Percentiles rank a stretch among this genome's conserved stretches.
phyloP scores from a whole-genome alignment of 768 basidiomycete genomes.

The Amanita rubescens region DNA sequence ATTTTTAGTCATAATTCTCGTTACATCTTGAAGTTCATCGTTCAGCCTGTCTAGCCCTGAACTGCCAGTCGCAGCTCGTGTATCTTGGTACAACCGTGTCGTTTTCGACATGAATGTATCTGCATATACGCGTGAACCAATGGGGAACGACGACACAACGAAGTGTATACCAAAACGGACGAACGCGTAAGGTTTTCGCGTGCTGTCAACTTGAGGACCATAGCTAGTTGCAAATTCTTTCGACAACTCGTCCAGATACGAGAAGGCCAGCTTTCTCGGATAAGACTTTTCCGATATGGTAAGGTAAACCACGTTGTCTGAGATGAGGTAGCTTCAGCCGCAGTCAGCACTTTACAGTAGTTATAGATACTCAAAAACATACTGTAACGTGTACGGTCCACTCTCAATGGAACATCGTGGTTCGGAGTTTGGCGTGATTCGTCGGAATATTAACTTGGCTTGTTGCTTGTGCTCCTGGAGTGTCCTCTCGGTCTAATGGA shows the following conservation, averaged over 20 bases:
- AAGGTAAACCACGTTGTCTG: conserved; percentile 90
- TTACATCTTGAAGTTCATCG: conserved; percentile 96
- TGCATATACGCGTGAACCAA: conserved; percentile 22
- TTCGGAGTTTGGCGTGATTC: conserved; percentile 90
- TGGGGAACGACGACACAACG: neutral
- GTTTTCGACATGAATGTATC: conserved; percentile 99
- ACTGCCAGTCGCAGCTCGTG: conserved; percentile 63
- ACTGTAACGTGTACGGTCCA: conserved; percentile 95
- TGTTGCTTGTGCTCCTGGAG: conserved; percentile 98
- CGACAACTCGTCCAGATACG: conserved; percentile 92
- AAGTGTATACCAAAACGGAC: conserved; percentile 82
- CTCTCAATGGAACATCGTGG: conserved; percentile 96
- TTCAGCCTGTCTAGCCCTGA: conserved; percentile 83
- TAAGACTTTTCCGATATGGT: conserved; percentile 96
- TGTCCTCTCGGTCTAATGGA: conserved; percentile 78
- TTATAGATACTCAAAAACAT: conserved; percentile 24
- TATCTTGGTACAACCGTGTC: conserved; percentile 89
- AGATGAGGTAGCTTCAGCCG: conserved; percentile 78
- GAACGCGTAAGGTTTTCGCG: conserved; percentile 97
- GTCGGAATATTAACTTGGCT: conserved; percentile 91
- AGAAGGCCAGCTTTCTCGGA: conserved; percentile 94
- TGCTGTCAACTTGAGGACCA: conserved; percentile 86
- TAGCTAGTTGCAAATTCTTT: conserved; percentile 94
- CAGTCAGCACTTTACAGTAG: neutral
- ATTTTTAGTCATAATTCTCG: conserved; percentile 99